Base-by-base conservation (phyloP, 352 stramenopile genomes). In the Halophytophthora batemanensis region DNA sequence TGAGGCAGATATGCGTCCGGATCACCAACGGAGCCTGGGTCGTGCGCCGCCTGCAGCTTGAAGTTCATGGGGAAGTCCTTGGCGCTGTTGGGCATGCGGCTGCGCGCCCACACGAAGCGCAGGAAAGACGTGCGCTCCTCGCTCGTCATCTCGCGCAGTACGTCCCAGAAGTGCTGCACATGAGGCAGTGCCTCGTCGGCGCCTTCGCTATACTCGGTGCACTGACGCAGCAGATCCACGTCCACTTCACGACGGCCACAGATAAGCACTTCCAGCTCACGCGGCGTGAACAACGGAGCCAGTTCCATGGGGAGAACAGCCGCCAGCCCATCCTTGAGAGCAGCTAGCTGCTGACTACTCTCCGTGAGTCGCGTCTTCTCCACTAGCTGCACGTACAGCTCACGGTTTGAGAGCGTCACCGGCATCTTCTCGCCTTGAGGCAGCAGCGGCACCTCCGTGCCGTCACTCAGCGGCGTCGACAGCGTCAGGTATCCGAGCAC, bases 51-150 rank as follows among this genome's bases (percentile, higher is more conserved):
- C 66, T 96, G 84, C 44, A 97, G 72, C 62, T 97, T 97, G 57
- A 97, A 97, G 62, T 92, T 95, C 89, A 96, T 97, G 6, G 89
- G 87, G 54, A 99, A 99, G 59, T 99, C 96, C 62, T 96, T 97
- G 37, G 96, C 92, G 50, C 92, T 98, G 54, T 97, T 89, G 36
- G 97, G 97, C 69, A 99, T 96, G 45, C 96, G 90, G 50, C 93
- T 98, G 37, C 96, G 86, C 6, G 96, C 97, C 87, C 95, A 99
- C 28, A 98, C 96, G 75, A 99, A 99, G 50, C 97, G 94, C 40
- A 99, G 67, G 59, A 99, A 99, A 15, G 81, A 80, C 33, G 95
- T 98, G 17, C 95, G 77, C 50, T 99, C 95, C 35, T 97, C 89
- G 43, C 87, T 96, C 40, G 82, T 96, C 83, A 99, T 97, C 68